Evolutionary conservation across 371 early-diverging fungal genomes (phyloP).

Genomic region (Nematocida sp.): DNA sequence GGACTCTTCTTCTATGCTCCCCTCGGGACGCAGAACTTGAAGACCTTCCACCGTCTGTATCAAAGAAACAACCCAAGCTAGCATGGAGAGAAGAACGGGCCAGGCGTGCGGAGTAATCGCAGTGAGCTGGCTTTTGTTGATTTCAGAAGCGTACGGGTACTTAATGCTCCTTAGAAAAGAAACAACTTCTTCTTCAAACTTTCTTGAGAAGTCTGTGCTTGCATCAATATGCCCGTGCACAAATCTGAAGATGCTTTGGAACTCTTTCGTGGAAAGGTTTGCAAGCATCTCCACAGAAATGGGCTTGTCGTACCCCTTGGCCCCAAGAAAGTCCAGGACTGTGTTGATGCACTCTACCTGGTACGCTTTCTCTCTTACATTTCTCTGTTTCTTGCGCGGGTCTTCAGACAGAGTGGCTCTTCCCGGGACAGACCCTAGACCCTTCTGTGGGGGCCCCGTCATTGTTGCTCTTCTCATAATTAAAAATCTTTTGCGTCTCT

Average conservation of each 20-base stretch:
- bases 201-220: conserved; percentile 65
- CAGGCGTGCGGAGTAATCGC: conserved; percentile 76
- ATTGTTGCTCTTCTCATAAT: conserved; percentile 51
- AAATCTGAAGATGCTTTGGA: conserved; percentile 78
- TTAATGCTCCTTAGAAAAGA: conserved; percentile 71
- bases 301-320: conserved; percentile 70
- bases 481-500: not conserved
- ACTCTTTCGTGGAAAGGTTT: conserved; percentile 74
- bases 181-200: conserved; percentile 78
- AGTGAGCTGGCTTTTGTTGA: conserved; percentile 73
- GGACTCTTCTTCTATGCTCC: conserved; percentile 30
- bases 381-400: conserved; percentile 51
- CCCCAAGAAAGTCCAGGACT: conserved; percentile 70
- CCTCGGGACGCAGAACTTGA: not conserved
- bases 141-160: conserved; percentile 79
- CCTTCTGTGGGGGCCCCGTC: conserved; percentile 28
- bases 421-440: not conserved
- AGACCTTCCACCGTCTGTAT: conserved; percentile 56
- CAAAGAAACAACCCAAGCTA: conserved; percentile 79
- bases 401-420: conserved; percentile 35
- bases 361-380: conserved; percentile 69
- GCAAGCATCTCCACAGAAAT: conserved; percentile 68
- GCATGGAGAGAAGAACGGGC: conserved; percentile 76
- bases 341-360: conserved; percentile 67
- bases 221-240: conserved; percentile 67